Conservation (phyloP, 2,329 filamentous ascomycete genomes). For the Clarireedia homoeocarpa region DNA sequence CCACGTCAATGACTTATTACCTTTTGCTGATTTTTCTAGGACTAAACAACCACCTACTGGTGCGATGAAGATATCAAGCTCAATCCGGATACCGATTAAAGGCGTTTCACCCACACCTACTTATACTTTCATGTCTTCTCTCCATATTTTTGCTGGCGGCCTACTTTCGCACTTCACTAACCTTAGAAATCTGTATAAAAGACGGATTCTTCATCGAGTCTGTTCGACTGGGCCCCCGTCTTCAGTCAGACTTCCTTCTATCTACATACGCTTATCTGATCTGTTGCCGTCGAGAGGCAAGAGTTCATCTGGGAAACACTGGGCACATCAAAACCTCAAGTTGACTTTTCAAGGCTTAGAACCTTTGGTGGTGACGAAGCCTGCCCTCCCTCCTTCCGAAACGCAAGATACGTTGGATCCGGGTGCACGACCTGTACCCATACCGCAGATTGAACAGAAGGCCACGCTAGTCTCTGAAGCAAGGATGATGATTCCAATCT, state of each 20-base stretch:
- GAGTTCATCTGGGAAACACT: slow-evolving; percentile 42
- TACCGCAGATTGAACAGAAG: slow-evolving; percentile 13
- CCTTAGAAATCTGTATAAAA: slow-evolving; percentile 28
- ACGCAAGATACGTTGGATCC: not conserved
- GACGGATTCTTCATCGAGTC: slow-evolving; percentile 20
- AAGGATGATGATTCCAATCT: slow-evolving; percentile 24
- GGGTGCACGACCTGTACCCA: not conserved
- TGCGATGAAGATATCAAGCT: slow-evolving; percentile 19
- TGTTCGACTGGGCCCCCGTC: slow-evolving; percentile 22
- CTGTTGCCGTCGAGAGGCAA: slow-evolving; percentile 35
- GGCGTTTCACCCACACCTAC: slow-evolving; percentile 21
- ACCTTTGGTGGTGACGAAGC: not conserved
- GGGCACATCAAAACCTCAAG: not conserved
- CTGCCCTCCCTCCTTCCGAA: not conserved
- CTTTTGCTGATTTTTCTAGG: slow-evolving; percentile 4
- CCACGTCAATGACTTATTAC: not conserved
- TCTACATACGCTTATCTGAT: slow-evolving; percentile 24
- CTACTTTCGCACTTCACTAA: slow-evolving; percentile 33
- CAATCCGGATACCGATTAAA: slow-evolving; percentile 23
- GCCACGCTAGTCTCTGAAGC: slow-evolving; percentile 28
- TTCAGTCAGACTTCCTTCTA: slow-evolving; percentile 23
- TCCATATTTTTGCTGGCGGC: slow-evolving; percentile 31
- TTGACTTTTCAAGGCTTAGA: slow-evolving; percentile 43
- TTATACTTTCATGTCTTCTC: slow-evolving; percentile 29
- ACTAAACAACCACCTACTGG: slow-evolving; percentile 10